Conservation (phyloP, 2,329 filamentous ascomycete genomes). For the Pseudogymnoascus sp. region DNA sequence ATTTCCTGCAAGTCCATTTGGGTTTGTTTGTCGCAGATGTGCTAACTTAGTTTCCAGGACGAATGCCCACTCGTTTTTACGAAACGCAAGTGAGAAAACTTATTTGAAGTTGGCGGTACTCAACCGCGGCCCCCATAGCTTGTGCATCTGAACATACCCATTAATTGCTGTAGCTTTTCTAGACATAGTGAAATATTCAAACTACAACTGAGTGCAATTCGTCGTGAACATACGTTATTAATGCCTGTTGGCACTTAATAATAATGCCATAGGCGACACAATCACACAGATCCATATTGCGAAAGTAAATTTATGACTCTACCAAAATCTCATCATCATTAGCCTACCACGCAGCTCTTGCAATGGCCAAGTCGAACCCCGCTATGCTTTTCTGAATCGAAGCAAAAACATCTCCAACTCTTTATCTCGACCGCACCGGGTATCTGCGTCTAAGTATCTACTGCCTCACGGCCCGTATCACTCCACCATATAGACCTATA, state of each 20-base stretch:
- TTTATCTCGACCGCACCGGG: background rate
- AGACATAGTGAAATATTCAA: background rate
- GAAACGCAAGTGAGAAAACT: background rate
- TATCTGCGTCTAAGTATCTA: constrained; percentile 5
- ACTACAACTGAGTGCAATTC: background rate
- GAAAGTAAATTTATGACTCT: background rate
- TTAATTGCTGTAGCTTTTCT: background rate
- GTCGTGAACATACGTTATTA: background rate
- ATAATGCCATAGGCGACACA: background rate
- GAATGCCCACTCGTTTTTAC: background rate
- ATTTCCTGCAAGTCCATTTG: background rate
- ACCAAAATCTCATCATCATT: background rate
- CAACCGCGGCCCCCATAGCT: background rate
- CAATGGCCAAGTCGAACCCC: constrained; percentile 2
- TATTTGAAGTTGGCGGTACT: background rate
- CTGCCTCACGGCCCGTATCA: background rate
- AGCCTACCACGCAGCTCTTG: constrained; percentile 3
- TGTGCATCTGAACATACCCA: background rate
- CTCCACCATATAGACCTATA: background rate
- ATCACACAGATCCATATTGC: background rate
- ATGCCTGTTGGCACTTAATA: background rate
- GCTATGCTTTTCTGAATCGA: constrained; percentile 7
- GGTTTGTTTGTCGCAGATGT: background rate
- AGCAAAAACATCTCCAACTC: constrained; percentile 3
- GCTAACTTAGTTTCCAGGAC: background rate